Conservation (phyloP, 495 filamentous ascomycete genomes). For the Cetradonia linearis region DNA sequence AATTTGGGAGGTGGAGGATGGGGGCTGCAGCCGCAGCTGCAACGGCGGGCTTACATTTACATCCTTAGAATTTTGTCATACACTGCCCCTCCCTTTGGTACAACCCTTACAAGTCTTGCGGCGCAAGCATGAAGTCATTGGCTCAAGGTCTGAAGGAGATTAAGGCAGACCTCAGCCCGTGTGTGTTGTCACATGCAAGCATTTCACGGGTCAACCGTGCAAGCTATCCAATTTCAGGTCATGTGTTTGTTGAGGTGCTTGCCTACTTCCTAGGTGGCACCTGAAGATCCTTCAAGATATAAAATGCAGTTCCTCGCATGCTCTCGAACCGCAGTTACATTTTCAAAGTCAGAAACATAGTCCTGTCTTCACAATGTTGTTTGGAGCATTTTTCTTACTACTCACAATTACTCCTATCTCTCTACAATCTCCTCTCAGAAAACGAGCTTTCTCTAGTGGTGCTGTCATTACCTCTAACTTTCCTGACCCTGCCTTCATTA, state of each 20-base stretch:
- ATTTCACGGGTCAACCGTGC: neutral
- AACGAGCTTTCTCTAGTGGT: slow-evolving; percentile 20
- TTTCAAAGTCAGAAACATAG: neutral
- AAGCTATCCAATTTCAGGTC: neutral
- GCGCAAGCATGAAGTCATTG: slow-evolving; percentile 1
- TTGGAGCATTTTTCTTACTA: neutral
- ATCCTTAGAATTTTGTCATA: neutral
- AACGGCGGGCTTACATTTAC: neutral
- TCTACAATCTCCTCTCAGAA: slow-evolving; percentile 11
- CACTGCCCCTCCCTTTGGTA: neutral
- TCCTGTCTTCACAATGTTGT: neutral
- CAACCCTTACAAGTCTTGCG: neutral
- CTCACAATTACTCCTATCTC: slow-evolving; percentile 8
- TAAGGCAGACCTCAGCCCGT: neutral
- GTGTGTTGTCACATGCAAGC: neutral
- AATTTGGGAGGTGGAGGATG: neutral
- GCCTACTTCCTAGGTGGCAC: neutral
- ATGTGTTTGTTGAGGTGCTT: neutral
- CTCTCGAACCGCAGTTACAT: neutral
- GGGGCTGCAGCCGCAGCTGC: neutral
- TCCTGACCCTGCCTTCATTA: slow-evolving; percentile 30
- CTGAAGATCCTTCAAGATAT: neutral
- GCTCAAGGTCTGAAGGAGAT: neutral
- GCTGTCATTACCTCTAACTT: slow-evolving; percentile 29
- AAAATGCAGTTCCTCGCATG: neutral